Percentiles rank a stretch among this genome's conserved stretches.
Conservation (phyloP, 108 stramenopile species). For the Bacterosira constricta region DNA sequence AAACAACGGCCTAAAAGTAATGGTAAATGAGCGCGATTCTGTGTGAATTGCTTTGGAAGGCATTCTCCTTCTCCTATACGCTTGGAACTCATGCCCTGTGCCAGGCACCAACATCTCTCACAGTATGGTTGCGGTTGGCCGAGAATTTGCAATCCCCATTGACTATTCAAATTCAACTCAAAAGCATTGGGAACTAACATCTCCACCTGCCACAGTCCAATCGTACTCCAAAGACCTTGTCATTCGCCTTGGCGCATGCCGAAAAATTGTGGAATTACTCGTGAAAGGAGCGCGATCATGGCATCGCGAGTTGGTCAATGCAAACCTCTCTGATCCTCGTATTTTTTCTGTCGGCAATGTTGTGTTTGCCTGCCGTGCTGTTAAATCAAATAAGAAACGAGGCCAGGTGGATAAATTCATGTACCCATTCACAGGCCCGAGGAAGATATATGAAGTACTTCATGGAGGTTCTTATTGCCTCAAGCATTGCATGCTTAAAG, state of each 20-base stretch:
- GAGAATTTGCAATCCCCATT: constrained; percentile 21
- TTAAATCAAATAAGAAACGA: not conserved
- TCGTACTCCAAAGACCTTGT: not conserved
- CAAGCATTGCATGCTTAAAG: not conserved
- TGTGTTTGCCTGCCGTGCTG: not conserved
- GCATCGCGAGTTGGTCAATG: not conserved
- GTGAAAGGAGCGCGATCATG: not conserved
- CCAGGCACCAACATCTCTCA: constrained; percentile 6
- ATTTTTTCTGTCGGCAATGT: not conserved
- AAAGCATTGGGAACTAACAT: not conserved
- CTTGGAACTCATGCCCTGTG: constrained; percentile 22
- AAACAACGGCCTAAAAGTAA: constrained; percentile 1
- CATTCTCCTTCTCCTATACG: not conserved
- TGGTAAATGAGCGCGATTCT: not conserved
- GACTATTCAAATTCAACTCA: constrained; percentile 1
- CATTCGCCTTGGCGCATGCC: not conserved
- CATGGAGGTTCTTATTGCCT: not conserved
- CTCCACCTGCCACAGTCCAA: not conserved
- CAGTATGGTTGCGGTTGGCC: constrained; percentile 11
- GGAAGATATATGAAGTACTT: not conserved
- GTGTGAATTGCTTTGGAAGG: not conserved
- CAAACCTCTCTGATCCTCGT: not conserved
- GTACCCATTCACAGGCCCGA: not conserved
- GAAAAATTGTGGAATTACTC: not conserved
- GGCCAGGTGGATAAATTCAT: not conserved